Evolutionary conservation across 2,329 filamentous ascomycete genomes (phyloP).

Genomic region (Aspergillus fructus): DNA sequence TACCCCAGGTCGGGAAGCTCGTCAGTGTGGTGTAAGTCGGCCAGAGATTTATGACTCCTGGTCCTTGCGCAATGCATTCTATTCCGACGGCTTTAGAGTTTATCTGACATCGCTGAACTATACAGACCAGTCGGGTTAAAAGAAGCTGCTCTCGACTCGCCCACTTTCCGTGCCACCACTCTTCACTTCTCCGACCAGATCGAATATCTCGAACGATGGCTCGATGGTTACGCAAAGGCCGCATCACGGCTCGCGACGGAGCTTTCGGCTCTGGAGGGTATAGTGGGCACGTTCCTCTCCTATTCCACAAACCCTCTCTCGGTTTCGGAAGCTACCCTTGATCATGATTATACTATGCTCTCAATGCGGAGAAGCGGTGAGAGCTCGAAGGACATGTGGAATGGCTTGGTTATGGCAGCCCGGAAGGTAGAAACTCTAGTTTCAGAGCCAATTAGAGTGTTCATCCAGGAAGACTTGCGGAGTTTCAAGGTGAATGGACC

Average conservation of each 20-base stretch:
- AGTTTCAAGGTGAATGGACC: constrained; percentile 65
- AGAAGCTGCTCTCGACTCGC: constrained; percentile 94
- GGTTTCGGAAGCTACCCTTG: constrained; percentile 79
- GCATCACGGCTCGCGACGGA: constrained; percentile 63
- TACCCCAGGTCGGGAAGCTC: constrained; percentile 45
- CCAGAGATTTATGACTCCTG: background rate
- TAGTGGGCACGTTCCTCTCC: constrained; percentile 73
- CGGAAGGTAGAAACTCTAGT: constrained; percentile 75
- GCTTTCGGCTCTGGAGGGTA: constrained; percentile 72
- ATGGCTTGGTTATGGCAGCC: constrained; percentile 68
- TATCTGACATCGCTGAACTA: constrained; percentile 14
- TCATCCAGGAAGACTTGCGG: constrained; percentile 75
- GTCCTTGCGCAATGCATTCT: background rate
- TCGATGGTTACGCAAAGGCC: constrained; percentile 68
- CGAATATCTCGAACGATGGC: constrained; percentile 88
- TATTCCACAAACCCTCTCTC: constrained; percentile 72
- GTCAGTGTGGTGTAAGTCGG: constrained; percentile 46
- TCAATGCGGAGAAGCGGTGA: constrained; percentile 84
- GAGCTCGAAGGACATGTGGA: constrained; percentile 85
- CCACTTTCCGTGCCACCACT: constrained; percentile 85
- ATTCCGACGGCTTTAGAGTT: background rate
- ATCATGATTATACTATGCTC: constrained; percentile 91
- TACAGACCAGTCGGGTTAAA: constrained; percentile 77
- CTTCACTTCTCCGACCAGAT: constrained; percentile 89
- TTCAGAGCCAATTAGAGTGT: constrained; percentile 77